Percentiles rank a stretch among this genome's conserved stretches.
Evolutionary conservation across 805 yeast species (phyloP).

Genomic region (Wickerhamomyces subpelliculosus): DNA sequence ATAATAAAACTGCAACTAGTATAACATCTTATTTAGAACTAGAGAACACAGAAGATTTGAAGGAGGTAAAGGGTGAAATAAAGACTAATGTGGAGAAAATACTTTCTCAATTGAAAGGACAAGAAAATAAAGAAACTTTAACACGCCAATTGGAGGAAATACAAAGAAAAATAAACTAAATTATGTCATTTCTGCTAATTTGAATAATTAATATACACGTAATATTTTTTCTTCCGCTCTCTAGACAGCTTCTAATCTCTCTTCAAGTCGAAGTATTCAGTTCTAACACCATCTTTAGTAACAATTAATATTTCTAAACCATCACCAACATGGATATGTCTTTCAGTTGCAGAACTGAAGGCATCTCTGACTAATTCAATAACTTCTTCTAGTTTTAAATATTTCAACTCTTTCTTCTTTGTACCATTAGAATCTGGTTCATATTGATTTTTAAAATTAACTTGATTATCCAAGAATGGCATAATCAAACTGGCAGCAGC

Average conservation of each 20-base stretch:
- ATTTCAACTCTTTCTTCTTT: conserved; percentile 52
- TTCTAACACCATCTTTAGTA: conserved; percentile 87
- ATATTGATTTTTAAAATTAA: conserved; percentile 87
- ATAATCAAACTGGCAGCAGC: conserved; percentile 93
- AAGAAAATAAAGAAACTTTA: background rate
- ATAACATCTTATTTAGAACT: background rate
- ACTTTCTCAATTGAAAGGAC: background rate
- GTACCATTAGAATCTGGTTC: conserved; percentile 73
- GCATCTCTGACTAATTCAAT: conserved; percentile 87
- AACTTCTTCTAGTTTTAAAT: conserved; percentile 76
- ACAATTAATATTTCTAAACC: conserved; percentile 86
- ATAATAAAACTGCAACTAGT: background rate
- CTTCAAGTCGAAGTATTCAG: conserved; percentile 79
- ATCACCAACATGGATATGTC: conserved; percentile 98
- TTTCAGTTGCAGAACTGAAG: conserved; percentile 92
- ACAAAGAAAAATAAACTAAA: background rate
- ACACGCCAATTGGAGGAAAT: background rate
- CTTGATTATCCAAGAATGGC: conserved; percentile 98
- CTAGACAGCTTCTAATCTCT: conserved; percentile 73
- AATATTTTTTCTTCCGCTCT: background rate
- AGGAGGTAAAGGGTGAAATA: background rate
- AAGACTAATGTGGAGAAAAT: background rate
- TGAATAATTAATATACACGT: conserved; percentile 1
- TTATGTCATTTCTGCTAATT: too few species aligned
- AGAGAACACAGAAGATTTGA: background rate